Percentiles rank a stretch among this genome's conserved stretches.
Conservation (phyloP, 352 stramenopile species). For the Phytophthora cactorum region DNA sequence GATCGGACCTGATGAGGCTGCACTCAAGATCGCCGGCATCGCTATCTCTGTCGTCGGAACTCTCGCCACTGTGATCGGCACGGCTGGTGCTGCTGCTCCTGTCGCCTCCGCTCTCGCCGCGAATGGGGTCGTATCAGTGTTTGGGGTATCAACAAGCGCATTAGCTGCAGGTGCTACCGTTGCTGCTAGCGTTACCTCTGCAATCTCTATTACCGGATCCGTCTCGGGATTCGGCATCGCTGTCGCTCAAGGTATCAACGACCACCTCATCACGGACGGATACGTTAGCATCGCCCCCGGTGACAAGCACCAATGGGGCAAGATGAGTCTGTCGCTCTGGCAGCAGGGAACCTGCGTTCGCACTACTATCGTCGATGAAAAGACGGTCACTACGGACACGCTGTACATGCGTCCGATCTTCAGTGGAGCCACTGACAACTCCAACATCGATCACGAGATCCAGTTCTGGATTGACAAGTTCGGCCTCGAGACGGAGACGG, state of each 20-base stretch:
- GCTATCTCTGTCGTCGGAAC: slow-evolving; percentile 36
- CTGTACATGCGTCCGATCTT: slow-evolving; percentile 67
- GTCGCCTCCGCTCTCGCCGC: slow-evolving; percentile 31
- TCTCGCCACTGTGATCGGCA: slow-evolving; percentile 33
- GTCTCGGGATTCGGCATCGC: slow-evolving; percentile 44
- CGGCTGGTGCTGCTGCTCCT: slow-evolving; percentile 35
- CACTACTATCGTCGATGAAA: slow-evolving; percentile 46
- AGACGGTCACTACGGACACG: slow-evolving; percentile 44
- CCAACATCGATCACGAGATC: slow-evolving; percentile 53
- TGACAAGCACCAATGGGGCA: slow-evolving; percentile 42
- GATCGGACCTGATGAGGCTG: slow-evolving; percentile 47
- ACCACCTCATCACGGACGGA: slow-evolving; percentile 40
- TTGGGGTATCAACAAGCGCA: slow-evolving; percentile 37
- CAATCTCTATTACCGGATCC: slow-evolving; percentile 28
- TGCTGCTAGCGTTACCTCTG: slow-evolving; percentile 21
- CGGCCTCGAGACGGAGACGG: slow-evolving; percentile 32
- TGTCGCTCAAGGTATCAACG: slow-evolving; percentile 42
- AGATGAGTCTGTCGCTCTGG: slow-evolving; percentile 57
- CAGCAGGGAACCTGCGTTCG: slow-evolving; percentile 54
- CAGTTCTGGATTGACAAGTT: slow-evolving; percentile 59
- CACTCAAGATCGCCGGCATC: slow-evolving; percentile 45
- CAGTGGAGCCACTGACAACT: slow-evolving; percentile 49
- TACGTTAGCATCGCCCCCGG: slow-evolving; percentile 45
- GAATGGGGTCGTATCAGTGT: slow-evolving; percentile 39
- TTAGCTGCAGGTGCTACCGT: slow-evolving; percentile 23